These are phyloP conservation scores for Neofusicoccum ribis DNA, from an alignment of 2,329 filamentous ascomycete genomes.

Conservation along the genomic window DNA sequence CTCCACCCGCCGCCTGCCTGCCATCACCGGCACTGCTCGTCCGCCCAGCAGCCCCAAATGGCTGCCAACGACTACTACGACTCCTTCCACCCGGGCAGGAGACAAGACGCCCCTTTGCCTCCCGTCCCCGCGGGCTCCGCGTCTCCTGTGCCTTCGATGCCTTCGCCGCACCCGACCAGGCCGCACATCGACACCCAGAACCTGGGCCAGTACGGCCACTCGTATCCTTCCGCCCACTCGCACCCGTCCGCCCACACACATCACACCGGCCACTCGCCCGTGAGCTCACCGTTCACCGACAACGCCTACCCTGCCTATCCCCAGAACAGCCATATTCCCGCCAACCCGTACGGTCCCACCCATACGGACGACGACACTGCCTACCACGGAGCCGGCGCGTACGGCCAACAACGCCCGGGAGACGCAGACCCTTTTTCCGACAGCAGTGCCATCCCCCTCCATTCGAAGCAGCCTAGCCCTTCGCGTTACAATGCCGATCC, in stretches of 20 bases:
- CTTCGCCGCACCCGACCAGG: slow-evolving; percentile 35
- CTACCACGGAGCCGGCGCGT: slow-evolving; percentile 53
- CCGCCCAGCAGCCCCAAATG: slow-evolving; percentile 33
- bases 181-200: slow-evolving; percentile 35
- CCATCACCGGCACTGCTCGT: neutral
- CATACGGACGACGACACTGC: slow-evolving; percentile 60
- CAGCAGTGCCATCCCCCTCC: slow-evolving; percentile 50
- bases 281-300: slow-evolving; percentile 64
- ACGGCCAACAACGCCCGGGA: slow-evolving; percentile 34
- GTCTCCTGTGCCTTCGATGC: slow-evolving; percentile 30
- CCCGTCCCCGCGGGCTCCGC: slow-evolving; percentile 27
- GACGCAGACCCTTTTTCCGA: slow-evolving; percentile 54
- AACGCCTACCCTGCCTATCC: slow-evolving; percentile 61
- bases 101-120: slow-evolving; percentile 44
- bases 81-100: slow-evolving; percentile 43
- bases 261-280: slow-evolving; percentile 20
- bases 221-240: slow-evolving; percentile 16
- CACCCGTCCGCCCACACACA: neutral
- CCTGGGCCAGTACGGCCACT: slow-evolving; percentile 20
- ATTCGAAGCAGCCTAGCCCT: slow-evolving; percentile 36
- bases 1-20: neutral
- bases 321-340: slow-evolving; percentile 38
- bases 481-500: slow-evolving; percentile 42
- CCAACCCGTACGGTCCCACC: slow-evolving; percentile 56
- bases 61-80: slow-evolving; percentile 64